These are phyloP conservation scores for Lotmaria passim DNA, from an alignment of 208 protist species.

Conservation along the genomic window DNA sequence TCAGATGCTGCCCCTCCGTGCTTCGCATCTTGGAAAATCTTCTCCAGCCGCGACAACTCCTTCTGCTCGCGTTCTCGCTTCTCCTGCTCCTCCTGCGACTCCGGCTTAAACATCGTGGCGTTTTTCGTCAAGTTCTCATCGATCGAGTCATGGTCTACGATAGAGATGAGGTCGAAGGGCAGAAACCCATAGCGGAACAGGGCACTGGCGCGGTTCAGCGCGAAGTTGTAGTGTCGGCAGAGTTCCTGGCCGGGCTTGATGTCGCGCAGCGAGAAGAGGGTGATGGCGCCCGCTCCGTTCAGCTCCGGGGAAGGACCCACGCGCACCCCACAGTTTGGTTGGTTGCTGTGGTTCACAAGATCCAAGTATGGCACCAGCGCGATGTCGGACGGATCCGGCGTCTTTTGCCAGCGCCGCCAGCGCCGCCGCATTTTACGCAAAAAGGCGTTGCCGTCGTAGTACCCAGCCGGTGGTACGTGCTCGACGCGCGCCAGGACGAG, in stretches of 20 bases:
- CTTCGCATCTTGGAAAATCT: slow-evolving; percentile 69
- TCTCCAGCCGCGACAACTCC: slow-evolving; percentile 72
- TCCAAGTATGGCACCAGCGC: slow-evolving; percentile 82
- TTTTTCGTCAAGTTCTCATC: slow-evolving; percentile 77
- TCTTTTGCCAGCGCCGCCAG: slow-evolving; percentile 40
- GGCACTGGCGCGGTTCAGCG: slow-evolving; percentile 72
- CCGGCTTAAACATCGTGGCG: slow-evolving; percentile 54
- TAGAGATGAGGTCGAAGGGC: slow-evolving; percentile 89
- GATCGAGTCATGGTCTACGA: slow-evolving; percentile 85
- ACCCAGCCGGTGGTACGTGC: slow-evolving; percentile 70
- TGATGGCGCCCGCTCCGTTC: slow-evolving; percentile 67
- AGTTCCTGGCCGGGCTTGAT: slow-evolving; percentile 82
- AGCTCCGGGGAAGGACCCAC: slow-evolving; percentile 62
- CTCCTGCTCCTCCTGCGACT: slow-evolving; percentile 59
- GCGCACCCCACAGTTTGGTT: slow-evolving; percentile 76
- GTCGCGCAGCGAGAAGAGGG: slow-evolving; percentile 72
- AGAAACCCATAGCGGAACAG: slow-evolving; percentile 92
- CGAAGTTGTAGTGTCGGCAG: slow-evolving; percentile 93
- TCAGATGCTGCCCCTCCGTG: not conserved
- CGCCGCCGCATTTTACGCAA: slow-evolving; percentile 47
- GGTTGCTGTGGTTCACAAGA: slow-evolving; percentile 90
- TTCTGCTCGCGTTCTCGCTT: slow-evolving; percentile 33
- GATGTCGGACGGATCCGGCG: slow-evolving; percentile 55
- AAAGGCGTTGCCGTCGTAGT: slow-evolving; percentile 54
- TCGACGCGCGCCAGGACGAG: slow-evolving; percentile 82